These are phyloP conservation scores for Candida incommunis DNA, from an alignment of 805 yeast genomes.

Conservation along the genomic window DNA sequence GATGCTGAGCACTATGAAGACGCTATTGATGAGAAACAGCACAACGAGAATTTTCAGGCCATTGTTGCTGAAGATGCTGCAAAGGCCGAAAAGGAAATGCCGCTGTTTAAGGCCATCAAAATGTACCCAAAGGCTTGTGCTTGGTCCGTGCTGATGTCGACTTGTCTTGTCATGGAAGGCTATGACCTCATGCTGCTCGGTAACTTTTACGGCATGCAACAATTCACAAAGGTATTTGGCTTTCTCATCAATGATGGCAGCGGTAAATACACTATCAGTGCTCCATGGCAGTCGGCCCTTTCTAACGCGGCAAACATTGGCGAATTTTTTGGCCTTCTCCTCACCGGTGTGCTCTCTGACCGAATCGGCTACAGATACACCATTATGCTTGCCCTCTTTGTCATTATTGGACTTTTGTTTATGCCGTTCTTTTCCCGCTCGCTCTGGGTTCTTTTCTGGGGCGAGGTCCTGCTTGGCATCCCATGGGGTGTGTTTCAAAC, in stretches of 20 bases:
- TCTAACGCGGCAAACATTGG: constrained; percentile 19
- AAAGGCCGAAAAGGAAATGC: constrained; percentile 15
- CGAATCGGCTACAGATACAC: constrained; percentile 33
- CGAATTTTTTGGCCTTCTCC: constrained; percentile 30
- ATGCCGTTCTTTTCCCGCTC: constrained; percentile 29
- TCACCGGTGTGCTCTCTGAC: constrained; percentile 32
- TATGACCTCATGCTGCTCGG: constrained; percentile 29
- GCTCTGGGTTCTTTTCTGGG: constrained; percentile 12
- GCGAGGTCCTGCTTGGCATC: constrained; percentile 13
- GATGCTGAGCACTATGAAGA: background rate
- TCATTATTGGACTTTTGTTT: constrained; percentile 4
- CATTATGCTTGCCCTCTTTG: constrained; percentile 13
- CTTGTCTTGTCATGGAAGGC: constrained; percentile 35
- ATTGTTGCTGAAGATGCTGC: constrained; percentile 4
- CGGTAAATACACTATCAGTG: constrained; percentile 8
- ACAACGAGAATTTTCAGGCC: constrained; percentile 12
- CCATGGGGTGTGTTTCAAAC: constrained; percentile 46
- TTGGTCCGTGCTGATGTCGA: constrained; percentile 32
- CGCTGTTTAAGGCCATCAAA: constrained; percentile 21
- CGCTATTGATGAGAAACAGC: background rate
- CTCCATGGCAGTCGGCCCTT: constrained; percentile 13
- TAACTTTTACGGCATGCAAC: constrained; percentile 31
- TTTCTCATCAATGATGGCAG: constrained; percentile 5
- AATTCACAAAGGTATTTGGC: constrained; percentile 30
- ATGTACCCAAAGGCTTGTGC: constrained; percentile 29